Percentiles rank a stretch among this genome's conserved stretches.
Conservation (phyloP, 768 basidiomycete species). For the Auricularia heimuer region DNA sequence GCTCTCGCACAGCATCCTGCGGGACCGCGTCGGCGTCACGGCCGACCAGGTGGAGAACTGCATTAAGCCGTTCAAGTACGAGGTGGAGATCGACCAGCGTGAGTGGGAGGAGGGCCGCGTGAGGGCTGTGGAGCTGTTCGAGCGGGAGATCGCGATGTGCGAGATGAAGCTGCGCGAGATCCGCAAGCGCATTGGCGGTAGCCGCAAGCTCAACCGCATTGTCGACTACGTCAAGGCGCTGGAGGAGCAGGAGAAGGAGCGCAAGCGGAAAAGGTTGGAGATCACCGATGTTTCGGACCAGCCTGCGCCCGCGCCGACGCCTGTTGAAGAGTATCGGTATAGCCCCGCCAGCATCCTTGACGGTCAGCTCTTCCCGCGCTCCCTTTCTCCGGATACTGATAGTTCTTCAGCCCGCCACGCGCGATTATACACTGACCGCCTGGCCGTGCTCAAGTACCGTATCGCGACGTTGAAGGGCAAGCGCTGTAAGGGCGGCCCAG, state of each 20-base stretch:
- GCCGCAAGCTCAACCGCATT: conserved; percentile 63
- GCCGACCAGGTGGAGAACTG: conserved; percentile 99
- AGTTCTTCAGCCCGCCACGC: conserved; percentile 72
- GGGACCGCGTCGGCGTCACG: conserved; percentile 89
- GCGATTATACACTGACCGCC: conserved; percentile 73
- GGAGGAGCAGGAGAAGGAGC: conserved; percentile 68
- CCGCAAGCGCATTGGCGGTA: conserved; percentile 78
- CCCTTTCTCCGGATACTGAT: conserved; percentile 9
- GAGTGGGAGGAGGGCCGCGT: conserved; percentile 88
- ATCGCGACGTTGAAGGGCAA: conserved; percentile 79
- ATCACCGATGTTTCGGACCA: conserved; percentile 28
- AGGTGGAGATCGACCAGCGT: conserved; percentile 84
- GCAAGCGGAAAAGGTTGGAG: conserved; percentile 42
- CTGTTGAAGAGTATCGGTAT: conserved; percentile 75
- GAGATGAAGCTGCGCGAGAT: conserved; percentile 84
- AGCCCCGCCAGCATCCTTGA: conserved; percentile 83
- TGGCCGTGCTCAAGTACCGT: conserved; percentile 77
- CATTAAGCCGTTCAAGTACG: conserved; percentile 99
- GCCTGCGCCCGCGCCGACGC: conserved; percentile 15
- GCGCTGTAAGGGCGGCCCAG: conserved; percentile 79
- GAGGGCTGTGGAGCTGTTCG: conserved; percentile 67
- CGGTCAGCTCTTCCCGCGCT: conserved; percentile 41
- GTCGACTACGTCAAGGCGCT: conserved; percentile 72
- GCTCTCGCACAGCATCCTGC: conserved; percentile 86
- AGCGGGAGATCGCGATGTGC: conserved; percentile 76